Evolutionary conservation across 2,329 filamentous ascomycete genomes (phyloP).

Genomic region (Lecanicillium sp.): DNA sequence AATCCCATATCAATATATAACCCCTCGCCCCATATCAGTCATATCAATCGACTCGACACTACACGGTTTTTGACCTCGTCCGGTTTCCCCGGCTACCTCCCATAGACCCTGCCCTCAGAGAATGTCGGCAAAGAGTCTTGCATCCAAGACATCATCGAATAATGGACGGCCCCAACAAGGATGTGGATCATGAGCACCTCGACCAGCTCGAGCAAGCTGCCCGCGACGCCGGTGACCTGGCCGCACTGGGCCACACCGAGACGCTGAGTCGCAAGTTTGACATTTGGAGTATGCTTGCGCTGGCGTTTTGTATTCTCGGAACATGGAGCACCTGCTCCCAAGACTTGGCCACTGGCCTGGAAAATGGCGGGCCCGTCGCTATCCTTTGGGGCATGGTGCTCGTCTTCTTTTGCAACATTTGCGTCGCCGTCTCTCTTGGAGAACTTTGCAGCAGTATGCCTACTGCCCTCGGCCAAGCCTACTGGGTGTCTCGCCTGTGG

Average conservation of each 20-base stretch:
- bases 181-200: constrained; percentile 7
- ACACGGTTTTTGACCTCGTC: too few relatives aligned
- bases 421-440: constrained; percentile 45
- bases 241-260: constrained; percentile 31
- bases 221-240: constrained; percentile 30
- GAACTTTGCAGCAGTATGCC: constrained; percentile 52
- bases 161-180: constrained; percentile 16
- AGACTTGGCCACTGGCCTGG: constrained; percentile 35
- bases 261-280: constrained; percentile 38
- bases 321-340: constrained; percentile 52
- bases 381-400: constrained; percentile 48
- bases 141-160: constrained; percentile 7
- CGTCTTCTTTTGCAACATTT: constrained; percentile 43
- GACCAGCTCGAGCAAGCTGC: constrained; percentile 17
- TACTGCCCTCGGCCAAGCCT: constrained; percentile 51
- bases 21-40: too few relatives aligned
- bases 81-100: too few relatives aligned
- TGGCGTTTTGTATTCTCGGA: constrained; percentile 48
- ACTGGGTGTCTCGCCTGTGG: constrained; percentile 36
- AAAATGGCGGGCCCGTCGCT: constrained; percentile 43
- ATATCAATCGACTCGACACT: too few relatives aligned
- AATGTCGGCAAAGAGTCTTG: too few relatives aligned
- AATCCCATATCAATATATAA: too few relatives aligned
- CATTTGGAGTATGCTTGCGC: constrained; percentile 46
- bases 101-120: too few relatives aligned